phyloP scores from a whole-genome alignment of 768 basidiomycete species.

The Kwoniella heveanensis region DNA sequence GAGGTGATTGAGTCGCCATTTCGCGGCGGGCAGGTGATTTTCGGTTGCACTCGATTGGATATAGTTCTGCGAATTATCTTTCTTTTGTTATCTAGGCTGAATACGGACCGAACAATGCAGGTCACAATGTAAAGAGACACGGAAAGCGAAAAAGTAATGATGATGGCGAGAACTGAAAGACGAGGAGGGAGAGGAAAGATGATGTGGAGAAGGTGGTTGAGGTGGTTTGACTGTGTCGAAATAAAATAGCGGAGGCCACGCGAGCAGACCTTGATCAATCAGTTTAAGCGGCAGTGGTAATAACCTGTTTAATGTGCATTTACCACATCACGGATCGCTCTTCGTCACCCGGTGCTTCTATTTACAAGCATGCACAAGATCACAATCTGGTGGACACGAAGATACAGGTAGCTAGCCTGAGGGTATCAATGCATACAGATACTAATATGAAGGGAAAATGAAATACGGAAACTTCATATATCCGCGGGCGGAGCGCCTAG shows the following conservation, averaged over 20 bases:
- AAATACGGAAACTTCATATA: background rate
- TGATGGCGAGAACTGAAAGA: background rate
- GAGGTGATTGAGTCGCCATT: conserved; percentile 39
- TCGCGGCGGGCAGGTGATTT: conserved; percentile 7
- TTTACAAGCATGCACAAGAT: too few species aligned
- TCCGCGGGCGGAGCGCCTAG: too few species aligned
- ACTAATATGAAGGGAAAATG: background rate
- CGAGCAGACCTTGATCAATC: background rate
- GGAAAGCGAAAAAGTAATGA: background rate
- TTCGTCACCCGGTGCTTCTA: too few species aligned
- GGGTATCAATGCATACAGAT: conserved; percentile 1
- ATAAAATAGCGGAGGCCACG: background rate
- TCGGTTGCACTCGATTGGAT: too few species aligned
- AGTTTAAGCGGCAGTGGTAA: background rate
- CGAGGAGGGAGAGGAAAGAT: background rate
- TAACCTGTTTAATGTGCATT: background rate
- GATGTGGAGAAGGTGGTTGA: background rate
- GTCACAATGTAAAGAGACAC: background rate
- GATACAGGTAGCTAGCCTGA: too few species aligned
- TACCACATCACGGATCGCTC: too few species aligned
- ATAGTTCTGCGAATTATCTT: too few species aligned
- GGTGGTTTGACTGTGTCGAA: background rate
- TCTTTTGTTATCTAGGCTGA: too few species aligned
- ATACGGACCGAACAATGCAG: background rate
- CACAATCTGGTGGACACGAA: too few species aligned